phyloP scores from a whole-genome alignment of 2,329 filamentous ascomycete species.

The Aureobasidium zeae region DNA sequence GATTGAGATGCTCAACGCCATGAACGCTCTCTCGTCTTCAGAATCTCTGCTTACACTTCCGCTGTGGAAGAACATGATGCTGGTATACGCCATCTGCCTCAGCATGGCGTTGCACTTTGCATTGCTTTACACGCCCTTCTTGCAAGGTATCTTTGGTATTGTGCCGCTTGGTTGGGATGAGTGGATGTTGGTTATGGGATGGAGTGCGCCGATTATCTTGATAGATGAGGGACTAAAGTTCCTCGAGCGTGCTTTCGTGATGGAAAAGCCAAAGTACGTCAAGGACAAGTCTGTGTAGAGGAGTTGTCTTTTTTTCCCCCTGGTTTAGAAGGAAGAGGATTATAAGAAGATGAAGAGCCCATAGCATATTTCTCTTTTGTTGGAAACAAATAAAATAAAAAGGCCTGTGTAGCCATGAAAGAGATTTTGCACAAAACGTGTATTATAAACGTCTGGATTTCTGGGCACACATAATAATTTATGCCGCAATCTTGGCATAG shows the following conservation, averaged over 20 bases:
- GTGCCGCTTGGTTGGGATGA: slow-evolving; percentile 75
- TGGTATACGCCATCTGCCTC: slow-evolving; percentile 85
- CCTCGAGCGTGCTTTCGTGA: slow-evolving; percentile 46
- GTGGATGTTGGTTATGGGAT: slow-evolving; percentile 82
- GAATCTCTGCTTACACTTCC: slow-evolving; percentile 89
- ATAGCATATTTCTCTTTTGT: too few relatives aligned
- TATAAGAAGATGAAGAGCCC: too few relatives aligned
- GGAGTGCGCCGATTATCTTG: slow-evolving; percentile 82
- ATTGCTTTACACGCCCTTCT: slow-evolving; percentile 80
- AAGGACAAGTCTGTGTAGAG: slow-evolving; percentile 17
- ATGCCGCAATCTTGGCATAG: too few relatives aligned
- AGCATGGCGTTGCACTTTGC: slow-evolving; percentile 94
- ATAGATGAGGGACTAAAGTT: slow-evolving; percentile 81
- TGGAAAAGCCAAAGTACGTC: slow-evolving; percentile 20
- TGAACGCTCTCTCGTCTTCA: slow-evolving; percentile 93
- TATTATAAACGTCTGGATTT: too few relatives aligned
- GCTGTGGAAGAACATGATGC: slow-evolving; percentile 97
- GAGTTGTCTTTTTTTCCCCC: too few relatives aligned
- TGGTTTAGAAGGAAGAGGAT: too few relatives aligned
- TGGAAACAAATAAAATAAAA: too few relatives aligned
- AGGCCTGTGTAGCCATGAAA: too few relatives aligned
- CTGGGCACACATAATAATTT: too few relatives aligned
- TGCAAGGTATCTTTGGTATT: slow-evolving; percentile 85
- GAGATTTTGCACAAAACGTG: too few relatives aligned
- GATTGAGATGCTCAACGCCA: slow-evolving; percentile 98